Conservation (phyloP, 257 asterid genomes). For the Agastache rugosa region DNA sequence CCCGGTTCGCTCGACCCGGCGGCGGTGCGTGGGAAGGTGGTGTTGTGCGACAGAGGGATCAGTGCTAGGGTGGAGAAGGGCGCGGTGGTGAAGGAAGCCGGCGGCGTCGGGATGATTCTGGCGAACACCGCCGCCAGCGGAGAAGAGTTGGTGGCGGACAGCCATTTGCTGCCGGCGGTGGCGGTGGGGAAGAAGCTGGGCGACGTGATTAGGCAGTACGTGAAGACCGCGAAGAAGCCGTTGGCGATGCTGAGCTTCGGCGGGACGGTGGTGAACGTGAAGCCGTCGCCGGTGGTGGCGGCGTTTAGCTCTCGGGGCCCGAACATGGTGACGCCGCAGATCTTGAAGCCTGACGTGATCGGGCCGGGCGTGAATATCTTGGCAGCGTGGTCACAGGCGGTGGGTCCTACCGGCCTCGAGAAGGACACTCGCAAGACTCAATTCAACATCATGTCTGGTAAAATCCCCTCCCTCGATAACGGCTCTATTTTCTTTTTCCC, state of each 20-base stretch:
- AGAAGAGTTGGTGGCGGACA: slow-evolving; percentile 69
- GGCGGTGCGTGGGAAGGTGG: slow-evolving; percentile 61
- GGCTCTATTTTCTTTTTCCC: slow-evolving; percentile 2
- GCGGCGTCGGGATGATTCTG: slow-evolving; percentile 66
- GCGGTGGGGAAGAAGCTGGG: slow-evolving; percentile 61
- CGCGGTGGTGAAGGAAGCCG: slow-evolving; percentile 54
- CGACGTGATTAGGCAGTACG: slow-evolving; percentile 49
- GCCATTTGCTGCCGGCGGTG: slow-evolving; percentile 61
- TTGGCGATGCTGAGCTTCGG: slow-evolving; percentile 53
- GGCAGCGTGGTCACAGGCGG: slow-evolving; percentile 60
- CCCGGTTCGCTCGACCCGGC: slow-evolving; percentile 50
- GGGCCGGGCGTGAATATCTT: slow-evolving; percentile 67
- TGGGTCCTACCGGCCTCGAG: slow-evolving; percentile 59
- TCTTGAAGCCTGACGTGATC: slow-evolving; percentile 68
- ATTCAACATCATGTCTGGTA: slow-evolving; percentile 68
- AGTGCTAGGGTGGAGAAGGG: slow-evolving; percentile 63
- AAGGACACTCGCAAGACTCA: slow-evolving; percentile 48
- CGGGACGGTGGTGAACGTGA: slow-evolving; percentile 64
- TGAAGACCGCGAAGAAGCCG: slow-evolving; percentile 43
- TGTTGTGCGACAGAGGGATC: slow-evolving; percentile 62
- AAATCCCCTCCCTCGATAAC: slow-evolving; percentile 28
- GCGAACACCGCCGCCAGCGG: slow-evolving; percentile 68
- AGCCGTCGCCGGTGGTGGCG: slow-evolving; percentile 76
- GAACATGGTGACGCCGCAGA: slow-evolving; percentile 59
- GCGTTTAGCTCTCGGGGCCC: slow-evolving; percentile 76